Evolutionary conservation across 768 basidiomycete species (phyloP).

Genomic region (Lactarius hengduanensis): DNA sequence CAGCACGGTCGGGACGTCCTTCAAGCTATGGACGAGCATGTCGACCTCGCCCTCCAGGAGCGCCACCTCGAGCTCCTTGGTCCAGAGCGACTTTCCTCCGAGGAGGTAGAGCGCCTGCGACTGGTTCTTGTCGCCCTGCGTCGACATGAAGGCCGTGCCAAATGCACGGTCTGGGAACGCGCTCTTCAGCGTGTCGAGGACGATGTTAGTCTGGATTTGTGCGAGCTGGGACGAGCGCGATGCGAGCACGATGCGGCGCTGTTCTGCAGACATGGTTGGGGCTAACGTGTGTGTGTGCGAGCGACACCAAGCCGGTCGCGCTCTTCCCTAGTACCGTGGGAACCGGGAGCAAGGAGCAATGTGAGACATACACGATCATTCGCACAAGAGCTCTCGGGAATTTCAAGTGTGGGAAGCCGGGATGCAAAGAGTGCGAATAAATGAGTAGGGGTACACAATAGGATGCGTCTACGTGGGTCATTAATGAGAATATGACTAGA

Average conservation of each 20-base stretch:
- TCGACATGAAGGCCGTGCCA: constrained; percentile 62
- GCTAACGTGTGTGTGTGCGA: too few species aligned
- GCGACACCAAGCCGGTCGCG: too few species aligned
- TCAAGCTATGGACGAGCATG: constrained; percentile 89
- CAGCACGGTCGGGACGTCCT: constrained; percentile 89
- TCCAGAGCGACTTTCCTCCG: constrained; percentile 94
- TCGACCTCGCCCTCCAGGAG: constrained; percentile 73
- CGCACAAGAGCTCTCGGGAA: background rate
- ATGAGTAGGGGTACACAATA: constrained; percentile 15
- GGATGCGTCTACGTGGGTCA: constrained; percentile 14
- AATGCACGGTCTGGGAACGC: constrained; percentile 53
- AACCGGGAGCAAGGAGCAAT: background rate
- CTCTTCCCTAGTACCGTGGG: background rate
- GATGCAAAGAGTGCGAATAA: background rate
- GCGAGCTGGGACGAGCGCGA: constrained; percentile 88
- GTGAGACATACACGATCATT: constrained; percentile 19
- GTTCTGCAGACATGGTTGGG: constrained; percentile 9
- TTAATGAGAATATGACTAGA: background rate
- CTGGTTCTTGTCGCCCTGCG: constrained; percentile 86
- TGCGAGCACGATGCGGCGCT: constrained; percentile 68
- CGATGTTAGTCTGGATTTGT: constrained; percentile 83
- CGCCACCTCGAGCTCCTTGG: constrained; percentile 90
- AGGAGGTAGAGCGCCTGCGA: constrained; percentile 80
- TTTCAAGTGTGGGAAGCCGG: background rate
- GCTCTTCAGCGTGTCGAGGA: constrained; percentile 59